Evolutionary conservation across 176 grass and related monocot species (phyloP), one percentile per base, ranked within the genome.

Genomic region (Avena sativa): DNA sequence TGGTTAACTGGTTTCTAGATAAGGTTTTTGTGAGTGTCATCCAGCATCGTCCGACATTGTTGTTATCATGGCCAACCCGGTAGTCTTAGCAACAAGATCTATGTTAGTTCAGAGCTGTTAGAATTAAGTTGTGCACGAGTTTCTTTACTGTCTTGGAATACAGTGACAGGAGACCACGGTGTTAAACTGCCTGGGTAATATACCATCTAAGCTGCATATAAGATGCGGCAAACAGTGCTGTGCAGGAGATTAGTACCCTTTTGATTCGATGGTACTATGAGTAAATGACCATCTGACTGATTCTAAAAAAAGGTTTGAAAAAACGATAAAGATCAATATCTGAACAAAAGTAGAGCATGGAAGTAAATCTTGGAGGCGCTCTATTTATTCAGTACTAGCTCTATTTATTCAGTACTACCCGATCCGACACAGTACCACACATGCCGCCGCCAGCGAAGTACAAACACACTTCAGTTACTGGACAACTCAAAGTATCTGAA

Each of bases 391-490:
- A 87, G 48, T 34, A 67, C 48, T 72, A 19, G 19, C 8, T 0
- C 1, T 19, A 36, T 82, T 91, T 91, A 91, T 88, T 91, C 81
- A 87, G 36, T 23, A 67, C 48, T 72, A 19, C 62, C 62, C 17
- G 56, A 65, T 21, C 78, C 13, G 46, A 67, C 52, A 84, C 81
- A 84, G 66, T 66, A 84, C 75, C 36, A 17, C 34, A 17, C n/a
- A 64, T 73, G 4, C 80, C 52, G 53, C 40, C 40, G 6, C 34
- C 71, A 19, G 14, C 8, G 7, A 81, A 82, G 70, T 50, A 76
- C 69, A 76, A 6, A 50, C 52, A 59, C 2, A 76, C 30, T 47
- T 44, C 1, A 11, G n/a, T 79, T 79, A 53, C 38, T 25, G 46
- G 3, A 85, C 76, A 77, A 58, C 44, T n/a, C 71, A 74, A 11